These are phyloP conservation scores for Podochytrium sp. DNA, from an alignment of 192 early-diverging fungal species.

Conservation along the genomic window DNA sequence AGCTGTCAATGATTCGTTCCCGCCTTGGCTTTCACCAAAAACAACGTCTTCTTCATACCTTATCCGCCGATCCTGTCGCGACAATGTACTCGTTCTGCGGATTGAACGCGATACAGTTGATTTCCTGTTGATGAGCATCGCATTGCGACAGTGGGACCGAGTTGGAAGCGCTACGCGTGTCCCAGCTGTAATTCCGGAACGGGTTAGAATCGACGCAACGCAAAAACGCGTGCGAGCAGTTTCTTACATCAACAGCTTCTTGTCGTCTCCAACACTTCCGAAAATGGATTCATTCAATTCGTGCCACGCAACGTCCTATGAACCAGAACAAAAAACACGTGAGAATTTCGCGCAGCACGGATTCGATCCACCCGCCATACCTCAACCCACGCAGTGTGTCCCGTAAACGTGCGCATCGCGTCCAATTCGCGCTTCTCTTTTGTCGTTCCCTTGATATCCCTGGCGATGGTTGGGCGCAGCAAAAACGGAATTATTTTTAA, in stretches of 20 bases:
- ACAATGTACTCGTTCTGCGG: conserved; percentile 87
- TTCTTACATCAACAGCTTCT: conserved; percentile 80
- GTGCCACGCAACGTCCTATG: conserved; percentile 93
- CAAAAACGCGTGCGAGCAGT: background rate
- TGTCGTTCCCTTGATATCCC: conserved; percentile 82
- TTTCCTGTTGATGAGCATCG: conserved; percentile 85
- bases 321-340: background rate
- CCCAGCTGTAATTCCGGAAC: conserved; percentile 72
- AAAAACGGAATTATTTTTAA: background rate
- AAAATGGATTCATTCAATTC: conserved; percentile 81
- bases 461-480: conserved; percentile 2
- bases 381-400: conserved; percentile 92
- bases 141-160: conserved; percentile 71
- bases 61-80: conserved; percentile 93
- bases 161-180: conserved; percentile 73
- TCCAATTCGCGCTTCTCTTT: conserved; percentile 78
- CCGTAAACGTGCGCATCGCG: conserved; percentile 77
- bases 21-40: no score
- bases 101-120: conserved; percentile 95
- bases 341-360: background rate
- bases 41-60: conserved; percentile 43
- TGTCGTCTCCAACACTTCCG: conserved; percentile 97
- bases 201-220: background rate
- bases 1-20: no score
- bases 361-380: conserved; percentile 30